Percentiles rank a stretch among this genome's conserved stretches.
Evolutionary conservation across 495 filamentous ascomycete genomes (phyloP).

Genomic region (Neurospora hispaniola): DNA sequence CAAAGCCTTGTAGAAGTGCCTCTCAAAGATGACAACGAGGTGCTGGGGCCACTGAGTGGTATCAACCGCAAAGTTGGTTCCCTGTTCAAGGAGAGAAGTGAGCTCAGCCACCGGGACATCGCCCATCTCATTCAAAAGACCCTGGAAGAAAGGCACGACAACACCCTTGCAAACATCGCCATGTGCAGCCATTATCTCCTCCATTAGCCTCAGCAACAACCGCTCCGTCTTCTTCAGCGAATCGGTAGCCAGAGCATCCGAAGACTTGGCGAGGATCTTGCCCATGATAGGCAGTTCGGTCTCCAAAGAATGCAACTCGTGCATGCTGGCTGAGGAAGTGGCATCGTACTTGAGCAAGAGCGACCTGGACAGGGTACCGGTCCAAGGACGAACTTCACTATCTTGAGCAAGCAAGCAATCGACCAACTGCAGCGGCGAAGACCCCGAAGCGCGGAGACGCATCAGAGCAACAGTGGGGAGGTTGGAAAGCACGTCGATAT

Average conservation of each 20-base stretch:
- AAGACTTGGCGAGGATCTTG: constrained; percentile 38
- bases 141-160: constrained; percentile 7
- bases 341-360: constrained; percentile 46
- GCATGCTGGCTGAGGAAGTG: constrained; percentile 43
- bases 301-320: constrained; percentile 53
- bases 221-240: constrained; percentile 36
- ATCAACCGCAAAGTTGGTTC: constrained; percentile 1
- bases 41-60: constrained; percentile 11
- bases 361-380: constrained; percentile 42
- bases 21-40: constrained; percentile 19
- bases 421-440: constrained; percentile 30
- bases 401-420: constrained; percentile 32
- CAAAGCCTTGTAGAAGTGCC: constrained; percentile 32
- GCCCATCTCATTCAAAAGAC: constrained; percentile 3
- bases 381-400: constrained; percentile 33
- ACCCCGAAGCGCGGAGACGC: constrained; percentile 28
- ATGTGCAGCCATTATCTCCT: constrained; percentile 36
- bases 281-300: constrained; percentile 53
- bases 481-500: constrained; percentile 35
- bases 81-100: constrained; percentile 16
- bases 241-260: constrained; percentile 35
- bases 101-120: constrained; percentile 6
- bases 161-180: constrained; percentile 11
- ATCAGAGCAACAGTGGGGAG: constrained; percentile 34
- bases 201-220: constrained; percentile 38